Base-by-base conservation (phyloP, 306 rosid species). In the Datisca glomerata region DNA sequence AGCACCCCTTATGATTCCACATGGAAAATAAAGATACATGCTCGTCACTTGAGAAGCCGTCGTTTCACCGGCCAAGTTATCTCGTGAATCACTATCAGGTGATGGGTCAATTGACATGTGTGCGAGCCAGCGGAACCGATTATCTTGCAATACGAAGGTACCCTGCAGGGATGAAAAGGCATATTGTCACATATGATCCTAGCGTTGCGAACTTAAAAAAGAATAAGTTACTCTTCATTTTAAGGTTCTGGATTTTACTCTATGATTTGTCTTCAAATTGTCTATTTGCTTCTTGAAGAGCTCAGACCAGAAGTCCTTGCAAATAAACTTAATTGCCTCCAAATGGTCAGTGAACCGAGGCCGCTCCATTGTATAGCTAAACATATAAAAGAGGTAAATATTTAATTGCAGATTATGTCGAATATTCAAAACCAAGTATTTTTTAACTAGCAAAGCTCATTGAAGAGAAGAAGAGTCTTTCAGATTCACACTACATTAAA, bases 271-370 rank as follows among this genome's bases (percentile, higher is more conserved):
- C 79, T 89, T 89, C 71, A 89, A 78, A 69, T 89, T 84, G 70
- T 89, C 98, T 37, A 89, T 84, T 55, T 89, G 98, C 81, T 89
- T 89, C 78, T 89, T 89, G 63, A 89, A 89, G 37, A 89, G 84
- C 73, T 89, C 98, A 32, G 86, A 84, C 98, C 92, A 89, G 56
- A 89, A 89, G 69, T 89, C 98, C 73, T 89, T 89, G 73, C 98
- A 89, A 57, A 89, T 84, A 71, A 89, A 89, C 71, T 89, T 89
- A 43, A 84, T 89, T 4, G 98, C 95, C 68, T 89, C 98, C 4
- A 89, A 63, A 75, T 78, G 95, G 58, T 84, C 98, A 43, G 72
- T 69, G 63, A 89, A 89, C 24, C 95, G 86, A 51, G 98, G 93
- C 65, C 86, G 79, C 60, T 89, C 98, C 95, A 78, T 80, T 4